Base-by-base conservation (phyloP, 495 filamentous ascomycete genomes). In the Penicillium lividum region DNA sequence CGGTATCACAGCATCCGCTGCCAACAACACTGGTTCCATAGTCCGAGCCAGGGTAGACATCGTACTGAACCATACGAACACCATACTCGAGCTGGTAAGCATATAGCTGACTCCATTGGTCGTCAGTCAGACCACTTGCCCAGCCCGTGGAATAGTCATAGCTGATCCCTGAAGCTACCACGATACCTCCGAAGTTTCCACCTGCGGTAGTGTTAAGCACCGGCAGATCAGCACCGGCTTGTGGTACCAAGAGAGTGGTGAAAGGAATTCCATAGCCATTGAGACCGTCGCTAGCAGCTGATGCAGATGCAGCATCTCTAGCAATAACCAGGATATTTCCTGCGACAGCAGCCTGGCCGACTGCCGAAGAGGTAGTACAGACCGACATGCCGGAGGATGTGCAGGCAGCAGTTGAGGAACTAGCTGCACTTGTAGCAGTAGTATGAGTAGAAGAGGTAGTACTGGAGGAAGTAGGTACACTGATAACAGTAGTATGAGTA, bases 191-290 rank as follows among this genome's bases (percentile, higher is more conserved):
- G 48, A 76, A 87, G 70, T 85, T 85, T 47, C 84, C 84, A 31
- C 72, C 69, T 1, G 70, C 60, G 7, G 69, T 72, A 33, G 68
- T 68, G 58, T 80, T 85, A 25, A 87, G 71, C 0, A 69, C 49
- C 4, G 84, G 84, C 11, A 87, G 76, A 34, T 69, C 57, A 25
- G 74, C 70, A 29, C 84, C 84, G 5, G 63, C 47, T 53, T 82
- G 71, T 5, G 84, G 84, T 11, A 86, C 82, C 13, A 82, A 42
- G 10, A 86, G 58, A 16, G 76, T 73, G 54, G 82, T 74, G 62
- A 77, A 86, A 4, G 84, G 84, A 59, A 86, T 85, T 53, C 83
- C 84, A 57, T 86, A 86, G 54, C 71, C 82, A 63, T 84, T 83
- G 29, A 87, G 77, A 22, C 82, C 82, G 29, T 76, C 79, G 33